Percentiles rank a stretch among this genome's conserved stretches.
Evolutionary conservation across 2,329 filamentous ascomycete species (phyloP).

Genomic region (Fusarium sp.): DNA sequence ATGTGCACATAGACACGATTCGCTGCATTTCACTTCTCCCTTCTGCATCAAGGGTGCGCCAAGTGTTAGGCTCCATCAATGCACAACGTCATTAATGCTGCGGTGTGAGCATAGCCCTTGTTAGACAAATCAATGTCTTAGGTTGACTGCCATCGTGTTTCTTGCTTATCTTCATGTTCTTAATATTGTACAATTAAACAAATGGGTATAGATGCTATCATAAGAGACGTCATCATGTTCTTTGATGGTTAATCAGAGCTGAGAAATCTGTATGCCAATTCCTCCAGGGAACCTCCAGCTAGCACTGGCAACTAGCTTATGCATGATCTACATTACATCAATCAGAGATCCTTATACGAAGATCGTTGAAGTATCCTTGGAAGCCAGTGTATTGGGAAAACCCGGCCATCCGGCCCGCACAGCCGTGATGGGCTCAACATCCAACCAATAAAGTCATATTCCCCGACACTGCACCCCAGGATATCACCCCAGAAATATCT

Average conservation of each 20-base stretch:
- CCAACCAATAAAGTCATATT: slow-evolving; percentile 27
- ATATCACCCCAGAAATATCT: slow-evolving; percentile 16
- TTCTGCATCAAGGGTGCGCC: neutral
- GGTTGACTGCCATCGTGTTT: neutral
- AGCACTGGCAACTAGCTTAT: slow-evolving; percentile 3
- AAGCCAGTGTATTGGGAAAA: slow-evolving; percentile 7
- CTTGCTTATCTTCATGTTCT: slow-evolving; percentile 6
- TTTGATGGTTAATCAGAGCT: slow-evolving; percentile 16
- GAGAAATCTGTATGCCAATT: slow-evolving; percentile 20
- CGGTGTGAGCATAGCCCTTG: neutral
- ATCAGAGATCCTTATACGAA: slow-evolving; percentile 1
- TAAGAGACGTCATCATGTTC: slow-evolving; percentile 32
- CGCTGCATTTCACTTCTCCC: neutral
- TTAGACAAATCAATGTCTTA: neutral
- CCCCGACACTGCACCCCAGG: slow-evolving; percentile 19
- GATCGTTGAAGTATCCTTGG: neutral
- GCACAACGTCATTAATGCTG: neutral
- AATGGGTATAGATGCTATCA: slow-evolving; percentile 38
- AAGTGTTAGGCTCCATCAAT: neutral
- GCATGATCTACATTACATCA: slow-evolving; percentile 13
- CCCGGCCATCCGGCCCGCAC: slow-evolving; percentile 33
- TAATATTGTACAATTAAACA: slow-evolving; percentile 24
- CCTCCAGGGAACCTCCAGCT: neutral
- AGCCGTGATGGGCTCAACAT: slow-evolving; percentile 19
- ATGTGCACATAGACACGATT: neutral